Conservation (phyloP, 2,329 filamentous ascomycete species). For the Talaromyces sp. region DNA sequence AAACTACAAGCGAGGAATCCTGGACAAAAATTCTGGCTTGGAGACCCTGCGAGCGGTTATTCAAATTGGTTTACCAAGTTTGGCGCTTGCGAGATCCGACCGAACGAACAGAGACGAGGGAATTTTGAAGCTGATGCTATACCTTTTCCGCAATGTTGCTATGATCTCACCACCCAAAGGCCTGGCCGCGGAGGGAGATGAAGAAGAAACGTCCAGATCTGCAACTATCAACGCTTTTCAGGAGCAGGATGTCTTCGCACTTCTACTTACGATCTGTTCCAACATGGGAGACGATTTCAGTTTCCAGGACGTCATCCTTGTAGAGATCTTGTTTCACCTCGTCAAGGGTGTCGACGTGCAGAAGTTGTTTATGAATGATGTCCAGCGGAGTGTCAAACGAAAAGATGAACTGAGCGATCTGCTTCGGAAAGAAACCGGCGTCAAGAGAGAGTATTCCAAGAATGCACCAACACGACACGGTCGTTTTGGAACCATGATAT, state of each 20-base stretch:
- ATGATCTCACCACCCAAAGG: constrained; percentile 72
- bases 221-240: constrained; percentile 84
- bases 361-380: constrained; percentile 78
- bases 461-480: constrained; percentile 83
- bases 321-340: constrained; percentile 89
- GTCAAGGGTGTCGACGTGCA: constrained; percentile 82
- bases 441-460: constrained; percentile 70
- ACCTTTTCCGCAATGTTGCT: constrained; percentile 82
- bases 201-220: constrained; percentile 81
- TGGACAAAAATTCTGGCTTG: constrained; percentile 69
- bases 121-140: constrained; percentile 84
- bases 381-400: constrained; percentile 62
- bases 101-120: constrained; percentile 76
- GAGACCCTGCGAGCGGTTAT: constrained; percentile 76
- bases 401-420: constrained; percentile 68
- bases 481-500: constrained; percentile 94
- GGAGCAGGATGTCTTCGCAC: constrained; percentile 81
- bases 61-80: constrained; percentile 74
- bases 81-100: constrained; percentile 72
- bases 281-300: constrained; percentile 93
- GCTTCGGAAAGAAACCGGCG: constrained; percentile 76
- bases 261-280: constrained; percentile 80
- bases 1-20: constrained; percentile 79
- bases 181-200: constrained; percentile 75
- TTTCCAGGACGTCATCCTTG: constrained; percentile 77